Evolutionary conservation across 2,329 filamentous ascomycete genomes (phyloP), one percentile per base, ranked within the genome.

Genomic region (Alternaria consortialis): DNA sequence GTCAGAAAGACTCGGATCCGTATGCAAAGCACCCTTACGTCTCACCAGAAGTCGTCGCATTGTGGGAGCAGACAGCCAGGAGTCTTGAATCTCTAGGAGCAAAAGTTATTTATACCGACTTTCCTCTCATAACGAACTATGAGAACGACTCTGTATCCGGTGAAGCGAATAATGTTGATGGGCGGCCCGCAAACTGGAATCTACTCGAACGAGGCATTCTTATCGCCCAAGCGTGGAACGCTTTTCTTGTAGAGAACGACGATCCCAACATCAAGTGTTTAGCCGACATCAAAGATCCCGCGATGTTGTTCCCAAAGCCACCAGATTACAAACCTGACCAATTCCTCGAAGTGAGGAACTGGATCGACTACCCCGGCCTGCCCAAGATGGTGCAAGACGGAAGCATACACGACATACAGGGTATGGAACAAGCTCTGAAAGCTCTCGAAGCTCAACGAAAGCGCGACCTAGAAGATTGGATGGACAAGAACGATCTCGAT

Each of bases 151-250:
- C 74, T 0, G 25, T 67, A 5, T 74, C 76, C 0, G 68, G 72
- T 2, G 73, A 77, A 44, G 63, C 79, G 5, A 81, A 81, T 53
- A 82, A 83, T 27, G 78, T 83, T 9, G 67, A 73, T 0, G 75
- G 79, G 5, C 77, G 81, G 31, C 80, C 82, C 1, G 74, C 78
- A 1, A 77, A 80, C 56, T 86, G 84, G 84, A 80, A 82, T 39
- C 72, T 69, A 50, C 78, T 80, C 27, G 84, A 86, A 64, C 78
- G 83, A 56, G 78, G 82, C 20, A 73, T 80, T n/a, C 74, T 86
- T 1, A 81, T 85, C 2, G 82, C 84, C 2, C 81, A 83, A 63
- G 80, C 81, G 0, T 86, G 85, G 84, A 80, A 86, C 56, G 80
- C 83, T 44, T 87, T 86, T 53, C 74, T 86, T 2, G 62, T 66